These are phyloP conservation scores for Colletotrichum chlorophyti DNA, from an alignment of 2,329 filamentous ascomycete genomes.

Conservation along the genomic window DNA sequence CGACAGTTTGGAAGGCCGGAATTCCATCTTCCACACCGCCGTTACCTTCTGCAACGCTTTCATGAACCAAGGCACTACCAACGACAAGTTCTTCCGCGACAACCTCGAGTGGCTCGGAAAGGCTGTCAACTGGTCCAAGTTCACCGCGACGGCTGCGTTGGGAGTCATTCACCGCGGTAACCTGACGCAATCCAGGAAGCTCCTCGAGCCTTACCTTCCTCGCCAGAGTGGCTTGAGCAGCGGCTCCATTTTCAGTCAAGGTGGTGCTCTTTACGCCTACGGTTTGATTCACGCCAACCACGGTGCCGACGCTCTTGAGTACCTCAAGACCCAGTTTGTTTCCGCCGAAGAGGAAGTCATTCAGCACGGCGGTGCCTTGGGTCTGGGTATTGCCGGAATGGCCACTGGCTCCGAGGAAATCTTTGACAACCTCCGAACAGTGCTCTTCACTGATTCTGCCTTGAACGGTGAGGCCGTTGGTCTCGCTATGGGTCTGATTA, in stretches of 20 bases:
- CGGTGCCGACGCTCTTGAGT: constrained; percentile 86
- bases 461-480: constrained; percentile 97
- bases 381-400: constrained; percentile 97
- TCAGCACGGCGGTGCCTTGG: constrained; percentile 93
- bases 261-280: constrained; percentile 93
- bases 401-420: constrained; percentile 90
- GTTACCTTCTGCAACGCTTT: constrained; percentile 98
- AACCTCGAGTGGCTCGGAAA: constrained; percentile 98
- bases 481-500: constrained; percentile 95
- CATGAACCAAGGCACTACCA: constrained; percentile 98
- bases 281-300: constrained; percentile 98
- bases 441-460: constrained; percentile 92
- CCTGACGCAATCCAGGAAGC: constrained; percentile 88
- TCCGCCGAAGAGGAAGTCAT: constrained; percentile 88
- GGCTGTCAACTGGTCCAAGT: constrained; percentile 99
- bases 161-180: constrained; percentile 98
- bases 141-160: constrained; percentile 93
- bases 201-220: constrained; percentile 93
- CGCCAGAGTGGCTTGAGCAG: constrained; percentile 74
- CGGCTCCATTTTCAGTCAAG: constrained; percentile 94
- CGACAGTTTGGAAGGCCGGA: constrained; percentile 92
- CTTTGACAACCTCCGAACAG: constrained; percentile 87
- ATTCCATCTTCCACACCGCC: constrained; percentile 97
- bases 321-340: constrained; percentile 77
- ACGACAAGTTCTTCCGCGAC: constrained; percentile 98